phyloP scores from a whole-genome alignment of 2,329 filamentous ascomycete genomes.

The Colletotrichum limetticola region DNA sequence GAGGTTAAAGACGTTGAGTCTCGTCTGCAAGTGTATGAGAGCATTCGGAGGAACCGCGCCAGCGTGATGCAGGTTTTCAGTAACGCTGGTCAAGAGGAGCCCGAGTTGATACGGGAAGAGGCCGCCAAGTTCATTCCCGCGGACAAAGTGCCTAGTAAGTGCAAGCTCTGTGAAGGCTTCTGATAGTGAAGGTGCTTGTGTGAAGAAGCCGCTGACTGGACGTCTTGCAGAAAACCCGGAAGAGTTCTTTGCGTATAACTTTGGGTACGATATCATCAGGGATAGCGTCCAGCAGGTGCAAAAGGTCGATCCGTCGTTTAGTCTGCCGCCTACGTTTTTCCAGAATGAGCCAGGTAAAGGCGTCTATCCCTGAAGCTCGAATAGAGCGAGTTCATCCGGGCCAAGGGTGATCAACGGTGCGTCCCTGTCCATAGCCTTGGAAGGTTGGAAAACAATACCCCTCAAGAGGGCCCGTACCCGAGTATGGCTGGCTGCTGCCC shows the following conservation, averaged over 20 bases:
- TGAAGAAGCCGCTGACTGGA: not conserved
- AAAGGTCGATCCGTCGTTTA: slow-evolving; percentile 34
- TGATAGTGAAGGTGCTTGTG: not conserved
- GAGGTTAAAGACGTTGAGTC: slow-evolving; percentile 36
- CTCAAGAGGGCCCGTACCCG: not conserved
- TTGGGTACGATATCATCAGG: slow-evolving; percentile 38
- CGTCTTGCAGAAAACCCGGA: slow-evolving; percentile 19
- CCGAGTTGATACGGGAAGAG: slow-evolving; percentile 42
- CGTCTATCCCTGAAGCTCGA: slow-evolving; percentile 6
- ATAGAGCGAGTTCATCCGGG: not conserved
- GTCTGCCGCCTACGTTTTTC: slow-evolving; percentile 38
- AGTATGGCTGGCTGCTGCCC: not conserved
- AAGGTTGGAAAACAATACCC: not conserved
- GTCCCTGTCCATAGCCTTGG: not conserved
- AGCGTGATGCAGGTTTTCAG: slow-evolving; percentile 51
- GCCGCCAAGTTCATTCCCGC: slow-evolving; percentile 42
- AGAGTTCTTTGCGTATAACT: slow-evolving; percentile 36
- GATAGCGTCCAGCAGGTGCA: slow-evolving; percentile 35
- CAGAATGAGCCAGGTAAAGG: slow-evolving; percentile 23
- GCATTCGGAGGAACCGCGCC: slow-evolving; percentile 42
- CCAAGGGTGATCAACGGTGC: not conserved
- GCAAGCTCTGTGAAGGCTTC: not conserved
- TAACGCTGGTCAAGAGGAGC: slow-evolving; percentile 49
- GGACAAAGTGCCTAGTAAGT: slow-evolving; percentile 45
- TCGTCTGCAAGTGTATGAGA: slow-evolving; percentile 40